phyloP scores from a whole-genome alignment of 441 rosid species.

The Erysimum cheiri region DNA sequence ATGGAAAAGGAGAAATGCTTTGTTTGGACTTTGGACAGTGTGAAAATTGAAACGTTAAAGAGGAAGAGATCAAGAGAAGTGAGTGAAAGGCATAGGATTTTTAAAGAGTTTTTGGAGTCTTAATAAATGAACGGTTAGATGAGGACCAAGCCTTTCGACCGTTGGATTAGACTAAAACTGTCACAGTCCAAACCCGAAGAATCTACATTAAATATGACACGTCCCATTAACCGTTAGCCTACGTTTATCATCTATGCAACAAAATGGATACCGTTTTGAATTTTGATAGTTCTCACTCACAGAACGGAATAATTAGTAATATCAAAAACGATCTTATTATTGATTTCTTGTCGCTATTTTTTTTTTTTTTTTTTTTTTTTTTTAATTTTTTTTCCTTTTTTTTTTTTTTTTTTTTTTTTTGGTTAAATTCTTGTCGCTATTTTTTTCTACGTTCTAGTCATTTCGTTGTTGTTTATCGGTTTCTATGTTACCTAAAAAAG shows the following conservation, averaged over 20 bases:
- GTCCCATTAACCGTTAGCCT: slow-evolving; percentile 28
- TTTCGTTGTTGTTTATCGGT: too few relatives aligned
- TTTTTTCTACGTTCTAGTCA: too few relatives aligned
- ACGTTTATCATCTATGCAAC: background rate
- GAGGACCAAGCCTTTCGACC: slow-evolving; percentile 5
- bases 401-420: too few relatives aligned
- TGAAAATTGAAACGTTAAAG: slow-evolving; percentile 11
- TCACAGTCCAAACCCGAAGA: slow-evolving; percentile 18
- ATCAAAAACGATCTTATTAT: background rate
- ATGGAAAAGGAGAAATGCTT: background rate
- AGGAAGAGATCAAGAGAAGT: slow-evolving; percentile 35
- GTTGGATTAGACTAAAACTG: slow-evolving; percentile 39
- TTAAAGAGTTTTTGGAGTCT: slow-evolving; percentile 22
- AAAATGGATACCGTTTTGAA: background rate
- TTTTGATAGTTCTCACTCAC: background rate
- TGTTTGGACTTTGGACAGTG: background rate
- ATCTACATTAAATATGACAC: slow-evolving; percentile 32
- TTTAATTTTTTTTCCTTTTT: too few relatives aligned
- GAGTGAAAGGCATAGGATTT: slow-evolving; percentile 20
- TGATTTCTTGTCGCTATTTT: too few relatives aligned
- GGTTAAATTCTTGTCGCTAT: too few relatives aligned
- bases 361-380: too few relatives aligned
- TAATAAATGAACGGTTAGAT: slow-evolving; percentile 39
- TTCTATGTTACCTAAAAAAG: too few relatives aligned
- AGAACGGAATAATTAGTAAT: background rate